phyloP scores from a whole-genome alignment of 2,329 filamentous ascomycete genomes.

The Microsporum canis region DNA sequence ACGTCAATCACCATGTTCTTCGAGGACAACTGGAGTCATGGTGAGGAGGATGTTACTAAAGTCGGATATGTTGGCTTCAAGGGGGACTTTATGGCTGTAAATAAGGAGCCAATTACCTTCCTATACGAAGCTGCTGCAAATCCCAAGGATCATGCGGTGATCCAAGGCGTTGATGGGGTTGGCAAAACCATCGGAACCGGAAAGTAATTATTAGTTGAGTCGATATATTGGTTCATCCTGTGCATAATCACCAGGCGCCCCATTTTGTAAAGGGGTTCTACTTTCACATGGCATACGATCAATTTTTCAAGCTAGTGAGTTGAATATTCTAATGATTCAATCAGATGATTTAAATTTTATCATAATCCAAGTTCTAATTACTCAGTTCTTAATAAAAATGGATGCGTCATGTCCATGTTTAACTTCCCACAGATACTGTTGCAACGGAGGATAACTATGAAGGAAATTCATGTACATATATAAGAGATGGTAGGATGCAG shows the following conservation, averaged over 20 bases:
- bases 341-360: neutral
- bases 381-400: neutral
- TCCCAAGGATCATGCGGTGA: slow-evolving; percentile 62
- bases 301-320: neutral
- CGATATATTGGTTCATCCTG: neutral
- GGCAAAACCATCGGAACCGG: slow-evolving; percentile 29
- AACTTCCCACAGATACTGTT: neutral
- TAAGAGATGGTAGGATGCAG: neutral
- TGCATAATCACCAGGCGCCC: neutral
- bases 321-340: too few relatives aligned
- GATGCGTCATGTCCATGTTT: neutral
- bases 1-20: slow-evolving; percentile 76
- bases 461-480: neutral
- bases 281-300: too few relatives aligned
- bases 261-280: too few relatives aligned
- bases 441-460: neutral
- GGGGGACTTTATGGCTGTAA: slow-evolving; percentile 84
- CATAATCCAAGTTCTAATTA: neutral
- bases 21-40: slow-evolving; percentile 75
- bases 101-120: slow-evolving; percentile 70
- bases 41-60: slow-evolving; percentile 67
- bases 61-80: slow-evolving; percentile 83
- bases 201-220: neutral
- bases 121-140: slow-evolving; percentile 91
- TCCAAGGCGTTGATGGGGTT: slow-evolving; percentile 33